Conservation (phyloP, 306 rosid species). For the Lathyrus aphaca region DNA sequence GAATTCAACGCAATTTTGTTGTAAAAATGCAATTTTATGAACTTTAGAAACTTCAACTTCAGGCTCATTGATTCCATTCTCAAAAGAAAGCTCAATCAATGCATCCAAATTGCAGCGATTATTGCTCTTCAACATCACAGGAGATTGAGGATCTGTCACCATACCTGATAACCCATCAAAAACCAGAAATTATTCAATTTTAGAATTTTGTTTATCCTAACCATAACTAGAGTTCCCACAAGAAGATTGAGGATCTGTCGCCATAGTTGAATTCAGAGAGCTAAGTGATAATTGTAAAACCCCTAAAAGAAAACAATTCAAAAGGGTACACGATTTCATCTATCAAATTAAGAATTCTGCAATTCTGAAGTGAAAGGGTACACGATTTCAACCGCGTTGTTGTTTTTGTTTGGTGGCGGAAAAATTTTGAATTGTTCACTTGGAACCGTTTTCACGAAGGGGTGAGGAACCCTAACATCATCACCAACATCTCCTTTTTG, state of each 20-base stretch:
- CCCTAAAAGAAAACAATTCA: conserved; percentile 41
- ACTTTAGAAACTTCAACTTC: conserved; percentile 46
- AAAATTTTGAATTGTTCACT: no score
- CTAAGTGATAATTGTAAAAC: conserved; percentile 38
- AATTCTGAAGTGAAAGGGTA: conserved; percentile 6
- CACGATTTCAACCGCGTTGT: no score
- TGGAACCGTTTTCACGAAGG: no score
- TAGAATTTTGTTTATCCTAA: conserved; percentile 15
- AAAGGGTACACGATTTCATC: conserved; percentile 30
- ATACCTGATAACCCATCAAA: conserved; percentile 34
- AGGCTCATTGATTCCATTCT: conserved; percentile 68
- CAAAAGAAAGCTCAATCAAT: conserved; percentile 79
- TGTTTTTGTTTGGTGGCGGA: no score
- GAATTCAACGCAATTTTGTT: conserved; percentile 21
- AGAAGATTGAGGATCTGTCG: conserved; percentile 43
- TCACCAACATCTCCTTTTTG: no score
- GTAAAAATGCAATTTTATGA: conserved; percentile 36
- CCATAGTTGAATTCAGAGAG: conserved; percentile 51
- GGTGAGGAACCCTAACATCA: no score
- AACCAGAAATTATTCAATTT: conserved; percentile 27
- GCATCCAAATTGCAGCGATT: conserved; percentile 49
- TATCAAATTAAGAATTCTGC: conserved; percentile 14
- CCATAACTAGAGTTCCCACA: conserved; percentile 37
- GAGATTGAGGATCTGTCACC: conserved; percentile 64
- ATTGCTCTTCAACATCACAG: conserved; percentile 53